phyloP scores from a whole-genome alignment of 1,139 yeast species.

The Geotrichum europaeum region DNA sequence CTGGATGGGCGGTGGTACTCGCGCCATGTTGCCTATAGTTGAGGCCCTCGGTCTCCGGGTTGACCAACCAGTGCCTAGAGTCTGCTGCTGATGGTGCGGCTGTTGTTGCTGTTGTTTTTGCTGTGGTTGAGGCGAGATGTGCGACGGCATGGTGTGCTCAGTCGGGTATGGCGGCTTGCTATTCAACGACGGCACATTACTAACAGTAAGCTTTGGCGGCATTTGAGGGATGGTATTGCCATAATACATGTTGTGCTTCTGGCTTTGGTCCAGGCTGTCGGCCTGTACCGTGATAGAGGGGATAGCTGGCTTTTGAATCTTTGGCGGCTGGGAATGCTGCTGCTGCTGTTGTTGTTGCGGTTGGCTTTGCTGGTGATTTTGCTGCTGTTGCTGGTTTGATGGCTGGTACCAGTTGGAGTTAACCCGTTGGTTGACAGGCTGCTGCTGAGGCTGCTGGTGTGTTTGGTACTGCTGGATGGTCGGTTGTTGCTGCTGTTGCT shows the following conservation, averaged over 20 bases:
- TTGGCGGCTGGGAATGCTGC: slow-evolving; percentile 9
- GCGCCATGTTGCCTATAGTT: slow-evolving; percentile 39
- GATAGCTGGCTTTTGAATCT: slow-evolving; percentile 4
- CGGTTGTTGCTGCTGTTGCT: not conserved
- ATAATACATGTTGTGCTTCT: not conserved
- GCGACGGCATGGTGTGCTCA: not conserved
- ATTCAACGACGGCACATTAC: not conserved
- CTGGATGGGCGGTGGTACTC: slow-evolving; percentile 39
- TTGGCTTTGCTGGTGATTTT: slow-evolving; percentile 9
- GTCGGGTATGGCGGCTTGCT: not conserved
- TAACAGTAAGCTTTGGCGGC: slow-evolving; percentile 4
- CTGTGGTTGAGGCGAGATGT: not conserved
- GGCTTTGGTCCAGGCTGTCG: not conserved
- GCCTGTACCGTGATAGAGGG: slow-evolving; percentile 1
- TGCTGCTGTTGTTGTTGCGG: not conserved
- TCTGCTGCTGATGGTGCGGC: not conserved
- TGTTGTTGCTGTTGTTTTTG: not conserved
- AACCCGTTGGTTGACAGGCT: not conserved
- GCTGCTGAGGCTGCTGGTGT: slow-evolving; percentile 8
- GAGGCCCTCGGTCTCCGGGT: slow-evolving; percentile 36
- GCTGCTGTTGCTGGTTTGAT: not conserved
- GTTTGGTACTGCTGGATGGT: not conserved
- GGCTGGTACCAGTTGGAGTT: slow-evolving; percentile 1
- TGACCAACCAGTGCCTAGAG: slow-evolving; percentile 10
- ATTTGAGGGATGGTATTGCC: slow-evolving; percentile 4